Evolutionary conservation across 305 asterid species (phyloP).

Genomic region (Fraxinus velutina): DNA sequence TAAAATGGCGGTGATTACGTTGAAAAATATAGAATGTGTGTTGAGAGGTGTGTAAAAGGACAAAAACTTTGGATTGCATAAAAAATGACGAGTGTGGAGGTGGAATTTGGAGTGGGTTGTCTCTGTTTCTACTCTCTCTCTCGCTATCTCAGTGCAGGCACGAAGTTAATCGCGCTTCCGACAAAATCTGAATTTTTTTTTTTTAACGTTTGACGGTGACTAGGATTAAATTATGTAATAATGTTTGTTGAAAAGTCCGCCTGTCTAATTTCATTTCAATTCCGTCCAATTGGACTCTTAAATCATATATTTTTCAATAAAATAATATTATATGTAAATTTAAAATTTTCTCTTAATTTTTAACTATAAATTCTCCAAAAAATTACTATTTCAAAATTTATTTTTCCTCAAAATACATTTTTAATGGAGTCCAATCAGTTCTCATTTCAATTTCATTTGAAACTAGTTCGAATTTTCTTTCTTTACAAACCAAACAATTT

Average conservation of each 20-base stretch:
- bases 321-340: no score
- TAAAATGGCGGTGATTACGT: constrained; percentile 85
- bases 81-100: constrained; percentile 35
- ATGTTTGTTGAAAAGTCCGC: constrained; percentile 32
- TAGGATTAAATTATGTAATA: constrained; percentile 1
- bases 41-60: constrained; percentile 22
- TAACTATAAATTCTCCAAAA: no score
- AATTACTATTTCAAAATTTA: no score
- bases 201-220: not conserved
- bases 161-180: constrained; percentile 12
- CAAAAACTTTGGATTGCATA: constrained; percentile 69
- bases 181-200: constrained; percentile 1
- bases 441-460: not conserved
- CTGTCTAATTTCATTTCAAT: constrained; percentile 4
- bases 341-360: no score
- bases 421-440: no score
- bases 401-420: no score
- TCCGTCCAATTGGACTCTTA: no score
- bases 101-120: not conserved
- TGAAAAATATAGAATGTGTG: constrained; percentile 18
- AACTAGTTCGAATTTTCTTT: no score
- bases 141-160: constrained; percentile 27
- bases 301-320: no score
- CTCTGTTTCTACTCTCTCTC: not conserved
- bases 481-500: no score